These are phyloP conservation scores for Termitomyces sp. DNA, from an alignment of 768 basidiomycete genomes.

Conservation along the genomic window DNA sequence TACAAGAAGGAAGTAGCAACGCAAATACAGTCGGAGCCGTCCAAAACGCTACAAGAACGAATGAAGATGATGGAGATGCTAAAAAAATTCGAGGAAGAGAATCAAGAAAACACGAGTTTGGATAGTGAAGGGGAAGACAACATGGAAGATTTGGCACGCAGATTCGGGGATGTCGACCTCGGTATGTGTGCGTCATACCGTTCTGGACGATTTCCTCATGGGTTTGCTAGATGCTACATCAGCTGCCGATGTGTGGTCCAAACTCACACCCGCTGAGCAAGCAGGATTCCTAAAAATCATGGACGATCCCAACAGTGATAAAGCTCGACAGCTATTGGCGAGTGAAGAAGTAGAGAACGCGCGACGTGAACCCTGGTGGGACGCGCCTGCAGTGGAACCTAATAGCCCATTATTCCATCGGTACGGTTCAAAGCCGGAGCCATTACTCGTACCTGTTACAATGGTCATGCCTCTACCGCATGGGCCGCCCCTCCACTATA, in stretches of 20 bases:
- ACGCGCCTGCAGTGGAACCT: conserved; percentile 21
- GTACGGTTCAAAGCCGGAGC: conserved; percentile 34
- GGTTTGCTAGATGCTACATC: conserved; percentile 44
- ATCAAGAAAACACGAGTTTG: conserved; percentile 25
- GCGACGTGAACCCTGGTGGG: conserved; percentile 74
- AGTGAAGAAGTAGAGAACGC: conserved; percentile 49
- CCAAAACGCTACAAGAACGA: conserved; percentile 53
- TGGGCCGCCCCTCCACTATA: conserved; percentile 54
- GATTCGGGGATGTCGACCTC: conserved; percentile 56
- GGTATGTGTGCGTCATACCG: conserved; percentile 33
- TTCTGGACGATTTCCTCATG: neutral
- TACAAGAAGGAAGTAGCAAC: conserved; percentile 70
- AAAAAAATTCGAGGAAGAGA: conserved; percentile 67
- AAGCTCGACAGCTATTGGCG: conserved; percentile 55
- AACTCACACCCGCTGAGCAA: conserved; percentile 56
- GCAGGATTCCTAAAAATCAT: conserved; percentile 55
- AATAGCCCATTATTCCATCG: conserved; percentile 9
- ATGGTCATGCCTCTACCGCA: conserved; percentile 34
- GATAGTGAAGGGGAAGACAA: conserved; percentile 32
- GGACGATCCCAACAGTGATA: conserved; percentile 54
- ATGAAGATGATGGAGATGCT: conserved; percentile 65
- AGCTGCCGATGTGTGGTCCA: conserved; percentile 53
- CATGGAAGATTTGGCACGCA: conserved; percentile 37
- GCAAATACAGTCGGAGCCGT: conserved; percentile 52
- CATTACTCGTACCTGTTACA: conserved; percentile 41